Base-by-base conservation (phyloP, 2,329 filamentous ascomycete species). In the Cladophialophora carrionii region DNA sequence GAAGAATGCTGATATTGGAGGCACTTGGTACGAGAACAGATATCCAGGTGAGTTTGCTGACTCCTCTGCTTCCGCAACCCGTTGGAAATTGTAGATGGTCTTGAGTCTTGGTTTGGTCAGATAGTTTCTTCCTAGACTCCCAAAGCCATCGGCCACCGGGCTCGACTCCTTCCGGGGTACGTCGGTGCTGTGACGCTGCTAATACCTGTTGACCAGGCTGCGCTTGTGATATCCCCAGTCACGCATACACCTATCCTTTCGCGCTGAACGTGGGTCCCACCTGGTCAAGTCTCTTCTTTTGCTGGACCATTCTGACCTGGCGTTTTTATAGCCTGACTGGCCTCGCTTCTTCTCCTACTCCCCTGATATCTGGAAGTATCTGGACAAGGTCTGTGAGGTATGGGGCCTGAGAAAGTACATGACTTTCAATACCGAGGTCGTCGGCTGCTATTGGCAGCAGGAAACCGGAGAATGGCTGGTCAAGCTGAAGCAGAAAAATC, bases 391-490 rank as follows among this genome's bases (percentile, higher is more conserved):
- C 17, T 81, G 79, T 68, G 74, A 82, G 4, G 77, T 76, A 0
- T 84, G 82, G 63, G 80, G 78, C 51, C 74, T 84, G 3, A 76
- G 79, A 51, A 83, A 83, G 66, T 83, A 82, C 72, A 84, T 84
- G 80, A 80, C 73, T 1, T 83, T 84, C 74, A 79, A 81, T 62
- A 81, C 79, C 8, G 76, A 82, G 67, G 78, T 83, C 12, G 72
- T 78, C 0, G 78, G 79, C 3, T 78, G 79, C 22, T 78, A 79
- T 57, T 85, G 82, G 83, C 74, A 82, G 57, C 81, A 83, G 22
- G 75, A 80, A 1, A 72, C 71, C 3, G 82, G 81, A 4, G 75
- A 81, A 67, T 85, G 83, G 83, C 77, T 75, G 8, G 78, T 85
- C 12, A 81, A 78, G 46, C 72, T 84, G 4, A 74, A 75, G n/a